Evolutionary conservation across 176 grass and related monocot species (phyloP), one percentile per base, ranked within the genome.

Genomic region (Triticum urartu): DNA sequence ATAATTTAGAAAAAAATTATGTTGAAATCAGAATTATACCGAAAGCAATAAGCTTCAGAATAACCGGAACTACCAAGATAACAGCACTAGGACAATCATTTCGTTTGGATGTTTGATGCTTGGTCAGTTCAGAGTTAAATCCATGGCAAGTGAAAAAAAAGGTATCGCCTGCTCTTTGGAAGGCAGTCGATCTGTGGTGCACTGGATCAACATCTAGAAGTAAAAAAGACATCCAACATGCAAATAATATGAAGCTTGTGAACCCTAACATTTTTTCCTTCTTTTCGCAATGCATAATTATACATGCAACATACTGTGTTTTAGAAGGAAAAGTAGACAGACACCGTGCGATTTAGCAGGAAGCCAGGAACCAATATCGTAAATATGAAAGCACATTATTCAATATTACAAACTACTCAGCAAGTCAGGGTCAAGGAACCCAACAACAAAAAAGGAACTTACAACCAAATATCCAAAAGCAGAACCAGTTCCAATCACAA

Each of bases 381-480:
- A 69, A 35, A 69, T 69, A 36, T 21, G 66, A 21, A 69, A 36
- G 66, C 33, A 77, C 28, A 77, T 48, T 25, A 25, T 26, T 69
- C 9, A 7, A 17, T 71, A 50, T 13, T 40, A 64, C 11, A 45
- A 36, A 45, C 71, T 47, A 72, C 5, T 47, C n/a, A 52, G 12
- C 0, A 14, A 79, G 3, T 45, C 65, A 79, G 18, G 0, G 2
- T 66, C 35, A 35, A 67, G 34, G 25, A 78, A 59, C 68, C 4
- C 8, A 77, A 52, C 1, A 80, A 75, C 9, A 82, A 38, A 39
- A 69, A 70, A 7, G 47, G 43, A 82, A 71, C 89, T 91, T 88
- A 95, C 93, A 77, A 98, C 93, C 74, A 98, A 86, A 89, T 88
- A 98, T 79, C 96, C 96, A 92, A 98, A 98, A 81, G 94, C 91